Evolutionary conservation across 176 grass and related monocot species (phyloP).

Genomic region (Neostapfia colusana): DNA sequence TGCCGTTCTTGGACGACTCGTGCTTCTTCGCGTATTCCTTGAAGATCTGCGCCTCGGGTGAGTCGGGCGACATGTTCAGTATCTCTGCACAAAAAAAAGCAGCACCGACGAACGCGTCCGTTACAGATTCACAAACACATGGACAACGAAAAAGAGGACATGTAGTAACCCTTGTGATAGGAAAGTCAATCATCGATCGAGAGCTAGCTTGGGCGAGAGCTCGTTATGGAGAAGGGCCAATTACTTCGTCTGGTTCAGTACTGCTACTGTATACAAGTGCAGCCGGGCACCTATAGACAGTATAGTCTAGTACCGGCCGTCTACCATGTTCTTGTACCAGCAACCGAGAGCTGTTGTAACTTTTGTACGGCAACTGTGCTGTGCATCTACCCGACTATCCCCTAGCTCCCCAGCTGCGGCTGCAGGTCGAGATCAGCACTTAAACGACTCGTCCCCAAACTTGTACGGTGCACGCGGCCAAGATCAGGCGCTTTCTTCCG

Average conservation of each 20-base stretch:
- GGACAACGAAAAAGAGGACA: not conserved
- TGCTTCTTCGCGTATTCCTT: slow-evolving; percentile 49
- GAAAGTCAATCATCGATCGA: not conserved
- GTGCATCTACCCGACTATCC: not conserved
- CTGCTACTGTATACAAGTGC: too few relatives aligned
- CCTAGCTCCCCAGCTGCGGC: too few relatives aligned
- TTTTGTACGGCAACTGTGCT: too few relatives aligned
- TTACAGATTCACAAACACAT: not conserved
- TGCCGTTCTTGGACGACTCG: slow-evolving; percentile 31
- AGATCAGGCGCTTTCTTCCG: too few relatives aligned
- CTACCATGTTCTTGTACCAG: not conserved
- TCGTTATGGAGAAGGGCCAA: too few relatives aligned
- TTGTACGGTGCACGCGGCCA: too few relatives aligned
- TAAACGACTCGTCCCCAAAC: not conserved
- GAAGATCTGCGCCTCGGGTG: slow-evolving; percentile 62
- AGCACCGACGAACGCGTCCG: not conserved
- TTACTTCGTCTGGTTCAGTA: too few relatives aligned
- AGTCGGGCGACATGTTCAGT: slow-evolving; percentile 39
- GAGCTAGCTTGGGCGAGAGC: not conserved
- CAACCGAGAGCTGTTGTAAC: too few relatives aligned
- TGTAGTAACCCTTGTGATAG: not conserved
- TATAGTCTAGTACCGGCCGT: too few relatives aligned
- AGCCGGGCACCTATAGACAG: too few relatives aligned
- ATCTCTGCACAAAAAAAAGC: slow-evolving; percentile 34
- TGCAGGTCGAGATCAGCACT: not conserved